Evolutionary conservation across 495 filamentous ascomycete genomes (phyloP), one percentile per base, ranked within the genome.

Genomic region (Tuber indicum): DNA sequence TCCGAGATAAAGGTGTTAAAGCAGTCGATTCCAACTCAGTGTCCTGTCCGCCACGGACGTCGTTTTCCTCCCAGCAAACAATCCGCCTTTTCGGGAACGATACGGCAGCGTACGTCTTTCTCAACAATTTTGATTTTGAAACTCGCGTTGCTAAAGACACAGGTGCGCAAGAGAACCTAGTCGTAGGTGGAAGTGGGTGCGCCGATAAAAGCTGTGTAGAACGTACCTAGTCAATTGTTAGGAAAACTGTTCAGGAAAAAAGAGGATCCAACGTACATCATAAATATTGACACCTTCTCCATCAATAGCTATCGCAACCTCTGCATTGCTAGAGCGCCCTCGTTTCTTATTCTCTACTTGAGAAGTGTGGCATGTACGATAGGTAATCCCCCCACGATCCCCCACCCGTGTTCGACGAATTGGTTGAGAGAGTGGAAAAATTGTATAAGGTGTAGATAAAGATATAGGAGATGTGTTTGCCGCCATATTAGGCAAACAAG

Each of bases 281-380:
- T 98, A 98, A 71, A 99, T 90, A 83, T 94, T 96, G 21, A 98
- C 88, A 21, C 92, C 91, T 82, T 97, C 94, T 75, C 94, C 94
- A 85, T 99, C 94, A 81, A 97, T 90, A 14, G 92, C 92, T 14
- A 96, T 90, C 19, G 89, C 92, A 74, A 98, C 85, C 85, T 99
- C 96, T 26, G 86, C 62, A 42, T 73, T 72, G 7, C 74, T 73
- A 21, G 66, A 84, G 71, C 75, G 70, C 81, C 89, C 87, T 79
- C 96, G 88, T 86, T 94, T 97, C 86, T 89, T 93, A 86, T 82
- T 92, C 90, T 82, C 82, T 32, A 82, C 77, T 3, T 72, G 72
- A 39, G 82, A 75, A n/a, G 79, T 82, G 49, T 80, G 77, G 71
- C 82, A 84, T 16, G 74, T 45, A 19, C 82, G 79, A 72, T 82